Evolutionary conservation across 768 basidiomycete genomes (phyloP), one percentile per base, ranked within the genome.

Genomic region (Lactarius trivialis): DNA sequence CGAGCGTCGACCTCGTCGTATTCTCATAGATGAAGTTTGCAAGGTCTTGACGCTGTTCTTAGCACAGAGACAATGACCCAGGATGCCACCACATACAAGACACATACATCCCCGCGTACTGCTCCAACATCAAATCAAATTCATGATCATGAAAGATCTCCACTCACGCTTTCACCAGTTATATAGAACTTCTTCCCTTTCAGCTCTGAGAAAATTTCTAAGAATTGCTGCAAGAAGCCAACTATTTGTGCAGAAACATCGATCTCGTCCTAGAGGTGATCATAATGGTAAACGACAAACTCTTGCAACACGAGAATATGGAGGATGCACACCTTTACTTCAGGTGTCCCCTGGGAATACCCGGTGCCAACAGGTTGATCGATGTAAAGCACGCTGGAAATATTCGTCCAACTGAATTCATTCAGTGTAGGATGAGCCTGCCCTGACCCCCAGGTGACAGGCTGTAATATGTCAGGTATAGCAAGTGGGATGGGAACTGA

Each of bases 341-440:
- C 82, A 0, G 89, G 87, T 15, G 64, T 75, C 19, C 89, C 89
- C 63, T 86, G 85, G 2, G 86, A 86, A 71, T 85, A 91, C 0
- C 89, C 89, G 5, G 88, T 90, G 4, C 89, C 89, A 33, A 91
- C 84, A 3, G 89, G 89, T 65, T 90, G 89, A 65, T 91, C 89
- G 12, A 91, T 81, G 77, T 81, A 91, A 19, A 90, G 73, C 7
- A 89, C 73, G 58, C 85, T 88, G 2, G 87, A 88, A 8, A 91
- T 76, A 68, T 90, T 91, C 0, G 89, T 90, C 89, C 89, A 91
- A 71, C 86, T 88, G 66, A 78, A 80, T 65, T 85, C 78, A 57
- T 89, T 91, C 6, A 71, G 76, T 0, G 80, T 86, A 3, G 88
- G 83, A 58, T 78, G 78, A 1, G 86, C 87, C 67, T 82, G 81